Evolutionary conservation across 2,329 filamentous ascomycete species (phyloP).

Genomic region (Pseudocercospora fijiensis): DNA sequence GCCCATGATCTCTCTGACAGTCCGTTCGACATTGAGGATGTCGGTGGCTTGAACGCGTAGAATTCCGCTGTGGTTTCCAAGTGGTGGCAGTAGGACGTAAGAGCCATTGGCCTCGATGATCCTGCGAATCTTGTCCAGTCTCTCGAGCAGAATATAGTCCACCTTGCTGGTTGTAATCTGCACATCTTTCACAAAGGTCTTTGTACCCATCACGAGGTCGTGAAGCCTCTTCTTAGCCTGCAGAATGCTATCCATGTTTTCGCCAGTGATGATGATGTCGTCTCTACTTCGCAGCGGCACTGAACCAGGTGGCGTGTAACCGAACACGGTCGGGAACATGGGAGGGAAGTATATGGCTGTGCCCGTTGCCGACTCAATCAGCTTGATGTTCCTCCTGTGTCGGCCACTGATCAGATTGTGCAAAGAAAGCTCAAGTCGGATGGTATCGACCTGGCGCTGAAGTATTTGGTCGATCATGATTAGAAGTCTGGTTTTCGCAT

Average conservation of each 20-base stretch:
- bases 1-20: slow-evolving; percentile 92
- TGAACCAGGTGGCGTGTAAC: slow-evolving; percentile 81
- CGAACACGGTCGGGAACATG: slow-evolving; percentile 86
- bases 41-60: slow-evolving; percentile 92
- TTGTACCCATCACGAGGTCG: slow-evolving; percentile 76
- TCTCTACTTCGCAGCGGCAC: slow-evolving; percentile 73
- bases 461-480: slow-evolving; percentile 96
- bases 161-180: slow-evolving; percentile 88
- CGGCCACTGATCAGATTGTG: slow-evolving; percentile 92
- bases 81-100: slow-evolving; percentile 85
- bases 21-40: slow-evolving; percentile 89
- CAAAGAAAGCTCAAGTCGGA: slow-evolving; percentile 79
- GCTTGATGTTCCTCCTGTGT: slow-evolving; percentile 94
- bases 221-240: slow-evolving; percentile 88
- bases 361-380: slow-evolving; percentile 91
- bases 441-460: slow-evolving; percentile 70
- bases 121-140: slow-evolving; percentile 94
- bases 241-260: slow-evolving; percentile 78
- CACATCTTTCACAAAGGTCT: slow-evolving; percentile 81
- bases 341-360: slow-evolving; percentile 98
- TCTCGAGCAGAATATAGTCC: slow-evolving; percentile 85
- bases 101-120: slow-evolving; percentile 96
- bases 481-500: slow-evolving; percentile 91
- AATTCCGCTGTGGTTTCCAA: slow-evolving; percentile 79
- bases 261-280: slow-evolving; percentile 93